Conservation (phyloP, 306 rosid genomes). For the Cucurbita ficifolia region DNA sequence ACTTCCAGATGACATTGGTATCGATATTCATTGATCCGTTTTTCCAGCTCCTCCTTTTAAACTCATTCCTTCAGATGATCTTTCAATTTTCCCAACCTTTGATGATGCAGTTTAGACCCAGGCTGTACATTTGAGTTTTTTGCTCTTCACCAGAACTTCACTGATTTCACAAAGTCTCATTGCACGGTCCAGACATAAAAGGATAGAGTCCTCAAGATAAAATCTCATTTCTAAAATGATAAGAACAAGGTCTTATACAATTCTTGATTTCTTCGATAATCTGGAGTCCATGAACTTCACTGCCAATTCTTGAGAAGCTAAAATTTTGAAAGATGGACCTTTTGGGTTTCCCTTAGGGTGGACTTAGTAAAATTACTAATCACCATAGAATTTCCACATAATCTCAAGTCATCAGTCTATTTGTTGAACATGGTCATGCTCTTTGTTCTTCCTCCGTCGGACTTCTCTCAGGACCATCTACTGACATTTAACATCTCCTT, state of each 20-base stretch:
- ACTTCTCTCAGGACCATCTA: background rate
- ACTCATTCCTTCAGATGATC: background rate
- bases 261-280: background rate
- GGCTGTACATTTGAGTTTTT: background rate
- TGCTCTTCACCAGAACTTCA: background rate
- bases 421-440: background rate
- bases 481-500: background rate
- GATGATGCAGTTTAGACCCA: background rate
- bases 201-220: background rate
- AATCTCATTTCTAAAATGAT: background rate
- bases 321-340: background rate
- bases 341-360: background rate
- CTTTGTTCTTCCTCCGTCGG: background rate
- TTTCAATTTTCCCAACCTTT: background rate
- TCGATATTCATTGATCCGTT: background rate
- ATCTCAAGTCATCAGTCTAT: background rate
- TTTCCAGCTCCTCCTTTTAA: background rate
- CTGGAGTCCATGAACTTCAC: background rate
- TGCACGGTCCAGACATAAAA: background rate
- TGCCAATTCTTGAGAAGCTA: background rate
- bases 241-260: background rate
- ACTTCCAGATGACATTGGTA: background rate
- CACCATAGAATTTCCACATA: background rate
- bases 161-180: background rate
- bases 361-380: background rate